Base-by-base conservation (phyloP, 305 asterid species). In the Salvia sclarea region DNA sequence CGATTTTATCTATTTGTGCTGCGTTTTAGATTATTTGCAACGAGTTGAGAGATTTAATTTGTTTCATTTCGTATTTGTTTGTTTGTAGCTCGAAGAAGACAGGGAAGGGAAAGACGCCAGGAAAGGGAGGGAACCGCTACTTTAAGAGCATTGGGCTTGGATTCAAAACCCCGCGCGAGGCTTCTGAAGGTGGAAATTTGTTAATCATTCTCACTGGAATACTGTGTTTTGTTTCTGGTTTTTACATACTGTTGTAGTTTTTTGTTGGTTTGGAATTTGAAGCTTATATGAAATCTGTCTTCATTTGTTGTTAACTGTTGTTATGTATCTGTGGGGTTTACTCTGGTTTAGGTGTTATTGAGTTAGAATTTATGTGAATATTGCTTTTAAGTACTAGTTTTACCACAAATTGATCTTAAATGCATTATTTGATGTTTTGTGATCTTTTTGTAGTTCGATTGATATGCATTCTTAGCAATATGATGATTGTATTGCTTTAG, bases 141-240 rank as follows among this genome's bases (percentile, higher is more conserved):
- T 84, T 40, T 16, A 88, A 88, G 81, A 86, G 74, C 75, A 22
- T 88, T 52, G 96, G 96, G 0, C 70, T 88, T 12, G 88, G 91
- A 3, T 88, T 86, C 76, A 88, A 88, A 78, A 88, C 95, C 5
- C 95, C 95, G 12, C 81, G 92, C 0, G 95, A 88, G 65, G 96
- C 96, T 24, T 55, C 62, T 70, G 89, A 88, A 72, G 94, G 96
- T 85, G 21, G 24, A 9, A 9, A 9, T 52, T 10, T 20, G 16
- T 17, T 17, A 0, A 14, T 30, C 37, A 11, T 10, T 1, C 31
- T 28, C n/a, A 2, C 12, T 21, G 38, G 6, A 4, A 4, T 21
- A 21, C 12, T 17, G 21, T 9, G 1, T 5, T 4, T 14, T 44
- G 50, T 44, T 44, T 0, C n/a, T n/a, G n/a, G n/a, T n/a, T n/a